A percentile compares a stretch with the other conserved stretches of the same genome.
These are phyloP conservation scores for Exophiala oligosperma DNA, from an alignment of 2,329 filamentous ascomycete species.

Conservation along the genomic window DNA sequence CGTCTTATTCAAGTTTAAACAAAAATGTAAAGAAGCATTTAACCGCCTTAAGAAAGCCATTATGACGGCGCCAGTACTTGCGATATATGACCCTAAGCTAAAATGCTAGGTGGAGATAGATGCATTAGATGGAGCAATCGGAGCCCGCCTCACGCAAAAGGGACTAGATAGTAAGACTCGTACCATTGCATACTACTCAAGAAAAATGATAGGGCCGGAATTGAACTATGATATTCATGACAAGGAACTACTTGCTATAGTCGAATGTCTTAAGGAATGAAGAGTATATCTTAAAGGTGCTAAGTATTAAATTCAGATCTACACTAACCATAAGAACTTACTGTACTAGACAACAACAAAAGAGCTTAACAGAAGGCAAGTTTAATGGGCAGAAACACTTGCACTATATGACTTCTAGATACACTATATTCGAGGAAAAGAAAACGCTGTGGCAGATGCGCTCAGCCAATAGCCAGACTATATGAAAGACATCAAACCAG, in stretches of 20 bases:
- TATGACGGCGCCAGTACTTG: slow-evolving; percentile 13
- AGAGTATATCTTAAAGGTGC: slow-evolving; percentile 19
- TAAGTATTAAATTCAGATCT: too few species aligned
- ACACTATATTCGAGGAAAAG: too few species aligned
- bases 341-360: too few species aligned
- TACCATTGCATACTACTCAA: not conserved
- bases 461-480: too few species aligned
- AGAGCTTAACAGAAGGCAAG: too few species aligned
- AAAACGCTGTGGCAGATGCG: too few species aligned
- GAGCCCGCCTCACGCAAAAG: slow-evolving; percentile 2
- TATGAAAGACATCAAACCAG: too few species aligned
- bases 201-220: not conserved
- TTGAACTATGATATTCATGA: slow-evolving; percentile 16
- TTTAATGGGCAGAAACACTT: too few species aligned
- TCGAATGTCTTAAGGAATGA: slow-evolving; percentile 19
- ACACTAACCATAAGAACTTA: too few species aligned
- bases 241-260: slow-evolving; percentile 26
- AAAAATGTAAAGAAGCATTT: not conserved
- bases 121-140: slow-evolving; percentile 17
- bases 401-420: too few species aligned
- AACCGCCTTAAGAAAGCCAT: too few species aligned
- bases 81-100: slow-evolving; percentile 16
- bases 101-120: slow-evolving; percentile 18
- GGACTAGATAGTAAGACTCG: too few species aligned
- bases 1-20: slow-evolving; percentile 3